phyloP scores from a whole-genome alignment of 2,329 filamentous ascomycete genomes.

The Phaeosphaeriaceae sp. region DNA sequence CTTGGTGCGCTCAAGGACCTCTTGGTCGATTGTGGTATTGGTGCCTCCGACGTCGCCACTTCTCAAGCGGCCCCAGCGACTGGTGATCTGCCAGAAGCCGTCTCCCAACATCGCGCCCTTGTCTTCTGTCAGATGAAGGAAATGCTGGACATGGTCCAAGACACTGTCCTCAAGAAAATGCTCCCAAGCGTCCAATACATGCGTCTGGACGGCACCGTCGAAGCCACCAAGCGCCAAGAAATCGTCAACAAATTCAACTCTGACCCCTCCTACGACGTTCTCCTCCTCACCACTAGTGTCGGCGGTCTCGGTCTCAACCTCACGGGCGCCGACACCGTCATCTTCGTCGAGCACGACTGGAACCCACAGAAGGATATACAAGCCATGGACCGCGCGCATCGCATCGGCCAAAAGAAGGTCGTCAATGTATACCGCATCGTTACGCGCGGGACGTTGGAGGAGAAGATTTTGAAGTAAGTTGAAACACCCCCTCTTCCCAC shows the following conservation, averaged over 20 bases:
- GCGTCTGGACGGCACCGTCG: slow-evolving; percentile 91
- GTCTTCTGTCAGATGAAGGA: slow-evolving; percentile 99
- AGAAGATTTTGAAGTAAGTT: slow-evolving; percentile 88
- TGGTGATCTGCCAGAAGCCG: slow-evolving; percentile 74
- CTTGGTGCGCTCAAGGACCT: slow-evolving; percentile 88
- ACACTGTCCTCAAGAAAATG: slow-evolving; percentile 86
- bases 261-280: slow-evolving; percentile 93
- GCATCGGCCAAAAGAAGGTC: slow-evolving; percentile 99
- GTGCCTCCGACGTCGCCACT: slow-evolving; percentile 58
- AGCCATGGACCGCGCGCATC: slow-evolving; percentile 97
- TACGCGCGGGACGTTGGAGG: slow-evolving; percentile 92
- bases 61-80: slow-evolving; percentile 54
- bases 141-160: slow-evolving; percentile 99
- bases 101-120: slow-evolving; percentile 93
- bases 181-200: slow-evolving; percentile 93
- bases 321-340: slow-evolving; percentile 96
- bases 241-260: slow-evolving; percentile 99
- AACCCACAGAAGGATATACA: slow-evolving; percentile 99
- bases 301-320: slow-evolving; percentile 94
- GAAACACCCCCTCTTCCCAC: not conserved
- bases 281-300: slow-evolving; percentile 92
- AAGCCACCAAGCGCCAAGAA: slow-evolving; percentile 91
- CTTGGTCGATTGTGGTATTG: slow-evolving; percentile 98
- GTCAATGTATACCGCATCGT: slow-evolving; percentile 98
- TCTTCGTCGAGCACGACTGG: slow-evolving; percentile 99